Conservation (phyloP, 1,139 yeast genomes). For the Arxiozyma heterogenica region DNA sequence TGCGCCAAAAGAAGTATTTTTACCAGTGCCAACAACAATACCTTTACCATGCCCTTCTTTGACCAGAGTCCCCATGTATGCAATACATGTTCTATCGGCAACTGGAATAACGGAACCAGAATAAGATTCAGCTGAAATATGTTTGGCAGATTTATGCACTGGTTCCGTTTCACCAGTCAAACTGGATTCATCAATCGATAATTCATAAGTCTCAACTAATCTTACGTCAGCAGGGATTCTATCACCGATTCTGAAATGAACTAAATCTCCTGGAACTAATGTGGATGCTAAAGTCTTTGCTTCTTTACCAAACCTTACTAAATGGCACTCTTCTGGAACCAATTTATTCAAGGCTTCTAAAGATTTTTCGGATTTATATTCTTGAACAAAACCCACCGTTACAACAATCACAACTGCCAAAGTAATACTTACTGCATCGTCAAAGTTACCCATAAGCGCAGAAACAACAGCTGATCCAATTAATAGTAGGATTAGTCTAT, state of each 20-base stretch:
- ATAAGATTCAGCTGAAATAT: slow-evolving; percentile 30
- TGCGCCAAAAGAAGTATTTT: slow-evolving; percentile 80
- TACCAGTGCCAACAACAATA: slow-evolving; percentile 83
- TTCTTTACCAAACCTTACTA: slow-evolving; percentile 69
- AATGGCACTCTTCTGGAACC: slow-evolving; percentile 89
- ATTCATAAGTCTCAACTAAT: slow-evolving; percentile 64
- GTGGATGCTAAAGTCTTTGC: slow-evolving; percentile 74
- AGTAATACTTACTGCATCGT: slow-evolving; percentile 84
- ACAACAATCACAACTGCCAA: slow-evolving; percentile 85
- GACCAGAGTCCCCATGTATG: slow-evolving; percentile 92
- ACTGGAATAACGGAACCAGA: slow-evolving; percentile 39
- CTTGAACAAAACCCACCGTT: slow-evolving; percentile 93
- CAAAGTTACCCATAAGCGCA: slow-evolving; percentile 84
- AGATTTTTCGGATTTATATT: slow-evolving; percentile 87
- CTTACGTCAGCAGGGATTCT: slow-evolving; percentile 91
- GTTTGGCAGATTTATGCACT: slow-evolving; percentile 48
- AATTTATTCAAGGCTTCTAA: slow-evolving; percentile 81
- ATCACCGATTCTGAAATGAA: slow-evolving; percentile 83
- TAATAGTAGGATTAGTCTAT: slow-evolving; percentile 76
- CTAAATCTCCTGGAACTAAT: slow-evolving; percentile 91
- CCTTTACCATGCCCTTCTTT: slow-evolving; percentile 92
- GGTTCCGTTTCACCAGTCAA: slow-evolving; percentile 92
- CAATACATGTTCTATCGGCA: slow-evolving; percentile 64
- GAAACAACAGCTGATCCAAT: slow-evolving; percentile 82
- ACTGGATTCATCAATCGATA: slow-evolving; percentile 82